Percentiles rank a stretch among this genome's conserved stretches.
phyloP scores from a whole-genome alignment of 495 filamentous ascomycete genomes.

The Daldinia grandis region DNA sequence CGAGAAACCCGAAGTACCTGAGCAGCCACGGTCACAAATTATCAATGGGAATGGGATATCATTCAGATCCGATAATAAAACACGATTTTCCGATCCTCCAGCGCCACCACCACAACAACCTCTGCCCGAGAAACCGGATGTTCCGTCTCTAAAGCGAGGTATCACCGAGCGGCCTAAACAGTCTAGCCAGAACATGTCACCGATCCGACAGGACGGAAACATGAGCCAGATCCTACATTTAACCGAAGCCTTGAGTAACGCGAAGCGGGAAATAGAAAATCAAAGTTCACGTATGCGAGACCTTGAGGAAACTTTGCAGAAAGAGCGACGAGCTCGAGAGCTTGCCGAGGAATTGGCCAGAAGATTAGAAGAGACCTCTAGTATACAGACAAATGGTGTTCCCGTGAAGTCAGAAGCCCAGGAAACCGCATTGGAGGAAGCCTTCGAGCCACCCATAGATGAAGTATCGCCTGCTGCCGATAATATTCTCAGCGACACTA shows the following conservation, averaged over 20 bases:
- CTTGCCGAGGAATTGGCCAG: conserved; percentile 82
- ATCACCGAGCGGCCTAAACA: conserved; percentile 78
- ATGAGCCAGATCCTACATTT: conserved; percentile 79
- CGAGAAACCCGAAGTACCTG: conserved; percentile 58
- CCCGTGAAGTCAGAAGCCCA: conserved; percentile 41
- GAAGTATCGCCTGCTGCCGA: conserved; percentile 44
- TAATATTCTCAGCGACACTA: conserved; percentile 20
- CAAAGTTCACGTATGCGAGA: conserved; percentile 81
- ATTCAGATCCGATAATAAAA: conserved; percentile 65
- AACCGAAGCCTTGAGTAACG: conserved; percentile 79
- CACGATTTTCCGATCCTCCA: conserved; percentile 86
- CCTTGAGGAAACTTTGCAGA: conserved; percentile 77
- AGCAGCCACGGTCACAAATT: conserved; percentile 49
- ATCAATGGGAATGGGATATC: conserved; percentile 56
- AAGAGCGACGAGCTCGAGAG: conserved; percentile 83
- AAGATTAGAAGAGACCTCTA: conserved; percentile 66
- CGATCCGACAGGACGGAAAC: conserved; percentile 67
- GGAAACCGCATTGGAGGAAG: conserved; percentile 48
- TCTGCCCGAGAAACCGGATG: conserved; percentile 86
- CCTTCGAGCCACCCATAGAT: conserved; percentile 52
- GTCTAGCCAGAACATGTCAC: conserved; percentile 61
- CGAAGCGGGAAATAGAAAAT: conserved; percentile 82
- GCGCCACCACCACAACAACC: conserved; percentile 92
- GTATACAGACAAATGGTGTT: conserved; percentile 49
- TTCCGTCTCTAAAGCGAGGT: conserved; percentile 70